Percentiles rank a stretch among this genome's conserved stretches.
These are phyloP conservation scores for Ophiostoma triangulosporum DNA, from an alignment of 2,329 filamentous ascomycete species.

Conservation along the genomic window DNA sequence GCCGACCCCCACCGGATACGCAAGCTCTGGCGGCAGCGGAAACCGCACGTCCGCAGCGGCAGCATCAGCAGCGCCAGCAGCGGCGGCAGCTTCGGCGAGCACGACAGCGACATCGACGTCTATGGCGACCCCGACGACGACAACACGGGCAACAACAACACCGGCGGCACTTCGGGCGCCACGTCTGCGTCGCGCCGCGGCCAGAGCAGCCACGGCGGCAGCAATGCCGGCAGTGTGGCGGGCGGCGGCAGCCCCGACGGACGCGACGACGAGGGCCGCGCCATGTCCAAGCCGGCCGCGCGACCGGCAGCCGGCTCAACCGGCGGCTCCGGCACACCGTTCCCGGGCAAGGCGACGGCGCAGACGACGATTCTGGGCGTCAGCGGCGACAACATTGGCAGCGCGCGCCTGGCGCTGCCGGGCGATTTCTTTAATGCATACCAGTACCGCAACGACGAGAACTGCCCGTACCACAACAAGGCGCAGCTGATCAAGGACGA, in stretches of 20 bases:
- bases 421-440: conserved; percentile 33
- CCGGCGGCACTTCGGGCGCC: background rate
- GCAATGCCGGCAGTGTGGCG: conserved; percentile 4
- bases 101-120: conserved; percentile 10
- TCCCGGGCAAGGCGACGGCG: background rate
- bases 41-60: conserved; percentile 1
- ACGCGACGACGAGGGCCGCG: background rate
- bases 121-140: conserved; percentile 5
- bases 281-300: background rate
- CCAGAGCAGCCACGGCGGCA: conserved; percentile 4
- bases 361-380: conserved; percentile 8
- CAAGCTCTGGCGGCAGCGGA: conserved; percentile 8
- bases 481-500: conserved; percentile 7
- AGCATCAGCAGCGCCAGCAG: conserved; percentile 5
- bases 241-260: conserved; percentile 1
- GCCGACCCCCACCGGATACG: conserved; percentile 10
- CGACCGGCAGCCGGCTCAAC: background rate
- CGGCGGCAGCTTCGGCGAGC: conserved; percentile 6
- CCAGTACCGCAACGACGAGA: conserved; percentile 16
- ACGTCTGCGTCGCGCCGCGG: conserved; percentile 2
- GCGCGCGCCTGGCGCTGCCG: conserved; percentile 26
- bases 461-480: conserved; percentile 14
- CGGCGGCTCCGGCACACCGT: background rate
- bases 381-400: conserved; percentile 11
- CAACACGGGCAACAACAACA: background rate